phyloP scores from a whole-genome alignment of 106 monocot genomes.

The Allium cepa region DNA sequence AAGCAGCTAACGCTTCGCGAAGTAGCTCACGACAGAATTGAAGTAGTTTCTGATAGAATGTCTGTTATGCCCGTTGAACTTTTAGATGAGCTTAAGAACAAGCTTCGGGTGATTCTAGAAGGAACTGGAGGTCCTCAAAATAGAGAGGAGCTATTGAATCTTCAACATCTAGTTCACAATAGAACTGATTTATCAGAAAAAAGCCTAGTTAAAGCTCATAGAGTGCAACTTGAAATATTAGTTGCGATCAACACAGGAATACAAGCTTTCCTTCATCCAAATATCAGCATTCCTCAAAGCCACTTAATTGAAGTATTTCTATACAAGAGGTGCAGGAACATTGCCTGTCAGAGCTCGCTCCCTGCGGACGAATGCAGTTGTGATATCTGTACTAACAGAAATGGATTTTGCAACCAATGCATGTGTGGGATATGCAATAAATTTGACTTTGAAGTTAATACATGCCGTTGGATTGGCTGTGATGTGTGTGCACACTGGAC shows the following conservation, averaged over 20 bases:
- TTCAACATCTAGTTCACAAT: slow-evolving; percentile 72
- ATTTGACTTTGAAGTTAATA: slow-evolving; percentile 98
- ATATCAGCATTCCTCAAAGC: slow-evolving; percentile 61
- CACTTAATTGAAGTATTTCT: slow-evolving; percentile 78
- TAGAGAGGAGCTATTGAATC: slow-evolving; percentile 71
- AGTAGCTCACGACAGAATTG: slow-evolving; percentile 65
- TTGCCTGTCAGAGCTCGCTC: slow-evolving; percentile 74
- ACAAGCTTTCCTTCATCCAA: slow-evolving; percentile 90
- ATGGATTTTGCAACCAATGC: slow-evolving; percentile 92
- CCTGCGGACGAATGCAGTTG: slow-evolving; percentile 92
- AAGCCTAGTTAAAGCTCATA: slow-evolving; percentile 56
- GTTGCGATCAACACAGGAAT: slow-evolving; percentile 94
- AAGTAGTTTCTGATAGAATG: slow-evolving; percentile 72
- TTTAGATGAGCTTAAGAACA: slow-evolving; percentile 74
- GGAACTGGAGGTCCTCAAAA: slow-evolving; percentile 76
- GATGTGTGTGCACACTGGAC: slow-evolving; percentile 97
- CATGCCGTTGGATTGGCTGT: slow-evolving; percentile 99
- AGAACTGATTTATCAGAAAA: slow-evolving; percentile 62
- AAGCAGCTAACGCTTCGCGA: slow-evolving; percentile 57
- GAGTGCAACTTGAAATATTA: slow-evolving; percentile 84
- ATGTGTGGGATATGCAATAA: slow-evolving; percentile 98
- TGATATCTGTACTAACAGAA: slow-evolving; percentile 63
- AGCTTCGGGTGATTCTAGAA: slow-evolving; percentile 79
- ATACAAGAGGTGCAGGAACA: slow-evolving; percentile 95
- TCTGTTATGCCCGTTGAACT: slow-evolving; percentile 61